These are phyloP conservation scores for Flaveria floridana DNA, from an alignment of 140 eudicot genomes.

Conservation along the genomic window DNA sequence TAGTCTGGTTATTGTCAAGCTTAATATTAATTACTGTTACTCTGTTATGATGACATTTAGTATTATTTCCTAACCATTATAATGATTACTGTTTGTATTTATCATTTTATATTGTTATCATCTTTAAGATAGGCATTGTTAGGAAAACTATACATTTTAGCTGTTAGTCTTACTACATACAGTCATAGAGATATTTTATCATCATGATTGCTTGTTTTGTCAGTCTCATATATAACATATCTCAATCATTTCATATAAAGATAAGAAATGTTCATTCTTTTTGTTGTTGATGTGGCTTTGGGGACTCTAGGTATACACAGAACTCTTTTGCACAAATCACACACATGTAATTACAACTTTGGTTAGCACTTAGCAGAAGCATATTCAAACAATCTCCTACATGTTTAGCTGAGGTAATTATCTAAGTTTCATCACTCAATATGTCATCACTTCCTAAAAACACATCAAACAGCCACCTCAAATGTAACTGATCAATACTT, in stretches of 20 bases:
- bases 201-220: neutral
- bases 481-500: neutral
- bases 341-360: constrained; percentile 8
- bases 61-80: neutral
- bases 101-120: neutral
- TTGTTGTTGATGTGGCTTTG: neutral
- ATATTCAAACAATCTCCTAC: constrained; percentile 3
- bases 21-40: neutral
- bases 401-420: neutral
- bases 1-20: neutral
- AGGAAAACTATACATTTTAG: neutral
- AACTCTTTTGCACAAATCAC: constrained; percentile 11
- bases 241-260: too few species aligned
- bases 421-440: neutral
- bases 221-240: neutral
- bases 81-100: constrained; percentile 1
- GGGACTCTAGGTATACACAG: neutral
- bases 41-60: neutral
- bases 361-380: constrained; percentile 16
- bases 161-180: neutral
- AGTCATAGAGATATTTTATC: neutral
- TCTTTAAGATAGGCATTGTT: neutral
- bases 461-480: constrained; percentile 4
- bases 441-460: neutral
- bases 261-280: neutral